Evolutionary conservation across 2,329 filamentous ascomycete genomes (phyloP), one percentile per base, ranked within the genome.

Genomic region (Paecilomyces fulvus): DNA sequence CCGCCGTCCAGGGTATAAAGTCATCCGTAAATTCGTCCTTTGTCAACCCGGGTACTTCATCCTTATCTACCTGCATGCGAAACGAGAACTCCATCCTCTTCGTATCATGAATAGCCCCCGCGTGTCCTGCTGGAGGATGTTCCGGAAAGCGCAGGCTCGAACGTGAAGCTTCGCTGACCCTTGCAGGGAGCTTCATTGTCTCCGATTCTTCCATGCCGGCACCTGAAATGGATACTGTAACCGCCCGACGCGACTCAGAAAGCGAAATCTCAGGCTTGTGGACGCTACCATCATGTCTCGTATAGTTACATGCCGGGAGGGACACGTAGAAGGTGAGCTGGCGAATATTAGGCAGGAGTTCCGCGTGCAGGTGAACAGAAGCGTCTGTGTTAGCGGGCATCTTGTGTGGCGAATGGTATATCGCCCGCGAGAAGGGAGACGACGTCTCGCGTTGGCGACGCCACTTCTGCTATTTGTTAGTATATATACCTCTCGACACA

Each of bases 291-390:
- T 53, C 43, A 31, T 46, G 10, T 23, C 5, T 30, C 14, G n/a
- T 31, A n/a, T 51, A 30, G 50, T 56, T 49, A 9, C 48, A 54
- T 48, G 58, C 52, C 1, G 67, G 70, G 5, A 84, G 68, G 1
- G 78, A 80, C 1, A 80, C 77, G 61, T 83, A 80, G 14, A 86
- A 73, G 2, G 81, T 82, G 48, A 84, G 72, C 58, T 83, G 82
- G 48, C 81, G 79, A 59, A 86, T 83, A 60, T 86, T 80, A 33
- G 81, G 76, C 37, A 86, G 72, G 14, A 83, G 75, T 67, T 86
- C 83, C 23, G 82, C 81, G 60, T 86, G 84, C 12, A 86, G 72
- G 48, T 73, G 69, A 5, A 78, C 67, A 14, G 61, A 50, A 12
- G 50, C 14, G 31, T 56, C 8, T 10, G 43, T 31, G 54, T 25